A percentile compares a stretch with the other conserved stretches of the same genome.
These are phyloP conservation scores for Spathaspora boniae DNA, from an alignment of 805 yeast species.

Conservation along the genomic window DNA sequence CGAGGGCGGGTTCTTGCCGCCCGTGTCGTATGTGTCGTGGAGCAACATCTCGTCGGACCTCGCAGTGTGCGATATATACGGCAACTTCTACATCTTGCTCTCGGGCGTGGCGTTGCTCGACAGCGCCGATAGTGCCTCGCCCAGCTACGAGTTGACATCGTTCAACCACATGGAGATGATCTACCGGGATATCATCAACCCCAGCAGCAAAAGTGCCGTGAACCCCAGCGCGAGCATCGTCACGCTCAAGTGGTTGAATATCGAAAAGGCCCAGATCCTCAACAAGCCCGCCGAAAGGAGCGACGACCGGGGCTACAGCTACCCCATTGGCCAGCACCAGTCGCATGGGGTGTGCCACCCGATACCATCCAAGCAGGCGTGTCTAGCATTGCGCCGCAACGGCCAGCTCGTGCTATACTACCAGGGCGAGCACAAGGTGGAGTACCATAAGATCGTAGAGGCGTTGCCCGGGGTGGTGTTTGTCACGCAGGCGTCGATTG, in stretches of 20 bases:
- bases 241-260: conserved; percentile 68
- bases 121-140: conserved; percentile 21
- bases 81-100: conserved; percentile 47
- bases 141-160: conserved; percentile 41
- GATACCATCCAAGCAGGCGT: conserved; percentile 62
- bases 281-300: conserved; percentile 54
- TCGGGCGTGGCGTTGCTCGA: conserved; percentile 41
- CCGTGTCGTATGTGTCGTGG: conserved; percentile 57
- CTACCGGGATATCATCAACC: conserved; percentile 37
- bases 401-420: conserved; percentile 61
- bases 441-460: conserved; percentile 42
- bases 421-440: conserved; percentile 62
- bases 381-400: conserved; percentile 59
- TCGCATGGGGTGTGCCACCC: conserved; percentile 69
- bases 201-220: conserved; percentile 9
- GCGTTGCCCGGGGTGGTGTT: conserved; percentile 23
- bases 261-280: conserved; percentile 63
- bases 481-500: conserved; percentile 45
- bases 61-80: conserved; percentile 71
- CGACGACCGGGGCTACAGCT: conserved; percentile 32
- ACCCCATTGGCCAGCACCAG: conserved; percentile 57
- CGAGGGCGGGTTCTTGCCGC: conserved; percentile 23
- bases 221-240: conserved; percentile 23
- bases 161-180: conserved; percentile 47
- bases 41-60: conserved; percentile 77